Percentiles rank a stretch among this genome's conserved stretches.
phyloP scores from a whole-genome alignment of 106 monocot genomes.

The Dendrobium chrysotoxum region DNA sequence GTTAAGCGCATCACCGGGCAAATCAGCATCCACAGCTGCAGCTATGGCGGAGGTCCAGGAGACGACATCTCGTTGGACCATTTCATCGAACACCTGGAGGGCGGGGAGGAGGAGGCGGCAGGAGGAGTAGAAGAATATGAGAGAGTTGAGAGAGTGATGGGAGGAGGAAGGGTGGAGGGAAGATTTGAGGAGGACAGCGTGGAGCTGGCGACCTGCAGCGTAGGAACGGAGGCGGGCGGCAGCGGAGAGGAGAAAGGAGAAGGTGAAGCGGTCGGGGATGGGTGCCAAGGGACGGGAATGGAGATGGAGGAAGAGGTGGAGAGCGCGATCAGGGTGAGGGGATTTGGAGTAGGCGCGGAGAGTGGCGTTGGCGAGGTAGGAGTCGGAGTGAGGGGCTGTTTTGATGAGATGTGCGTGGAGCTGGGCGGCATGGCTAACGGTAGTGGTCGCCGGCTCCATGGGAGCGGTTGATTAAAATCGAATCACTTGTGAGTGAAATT shows the following conservation, averaged over 20 bases:
- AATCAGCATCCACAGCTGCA: constrained; percentile 7
- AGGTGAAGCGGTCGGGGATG: constrained; percentile 2
- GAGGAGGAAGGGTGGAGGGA: background rate
- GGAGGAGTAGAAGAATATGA: constrained; percentile 17
- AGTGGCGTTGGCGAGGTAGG: constrained; percentile 4
- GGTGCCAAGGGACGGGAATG: background rate
- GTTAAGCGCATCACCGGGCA: background rate
- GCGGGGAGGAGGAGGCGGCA: constrained; percentile 13
- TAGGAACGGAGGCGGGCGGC: constrained; percentile 10
- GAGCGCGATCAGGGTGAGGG: background rate
- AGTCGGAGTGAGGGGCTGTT: constrained; percentile 6
- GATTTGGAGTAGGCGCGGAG: constrained; percentile 12
- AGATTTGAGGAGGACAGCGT: constrained; percentile 17
- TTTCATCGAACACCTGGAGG: constrained; percentile 13
- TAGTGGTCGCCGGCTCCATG: constrained; percentile 4
- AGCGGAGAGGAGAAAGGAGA: constrained; percentile 14
- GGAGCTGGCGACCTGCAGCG: constrained; percentile 9
- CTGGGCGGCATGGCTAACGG: background rate
- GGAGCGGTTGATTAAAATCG: background rate
- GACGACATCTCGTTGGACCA: constrained; percentile 15
- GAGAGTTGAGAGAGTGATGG: constrained; percentile 18
- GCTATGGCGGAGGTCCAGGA: constrained; percentile 15
- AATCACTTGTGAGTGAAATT: too few relatives aligned
- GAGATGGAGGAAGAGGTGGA: constrained; percentile 6
- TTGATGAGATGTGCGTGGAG: constrained; percentile 1